Evolutionary conservation across 495 filamentous ascomycete species (phyloP).

Genomic region (Pseudomonodictys pantanalensis): DNA sequence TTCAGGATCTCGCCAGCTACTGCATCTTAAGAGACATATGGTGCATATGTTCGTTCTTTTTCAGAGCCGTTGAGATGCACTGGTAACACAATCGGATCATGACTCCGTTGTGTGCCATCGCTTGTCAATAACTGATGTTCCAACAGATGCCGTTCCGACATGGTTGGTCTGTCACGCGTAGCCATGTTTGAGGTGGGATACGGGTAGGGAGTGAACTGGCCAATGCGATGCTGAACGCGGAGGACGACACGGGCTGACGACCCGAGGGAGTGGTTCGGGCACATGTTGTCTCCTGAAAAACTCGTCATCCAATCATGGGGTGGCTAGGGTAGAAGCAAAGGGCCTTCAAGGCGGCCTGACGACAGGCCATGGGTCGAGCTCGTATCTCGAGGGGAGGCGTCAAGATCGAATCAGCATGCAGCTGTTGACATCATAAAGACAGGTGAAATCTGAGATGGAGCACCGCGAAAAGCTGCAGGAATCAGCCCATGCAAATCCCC

Average conservation of each 20-base stretch:
- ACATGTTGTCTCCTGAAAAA: conserved; percentile 14
- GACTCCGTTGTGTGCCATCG: no score
- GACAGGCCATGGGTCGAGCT: conserved; percentile 1
- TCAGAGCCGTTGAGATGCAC: no score
- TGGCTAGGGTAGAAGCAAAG: not conserved
- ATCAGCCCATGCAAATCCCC: conserved; percentile 29
- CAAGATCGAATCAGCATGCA: conserved; percentile 3
- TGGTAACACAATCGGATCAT: no score
- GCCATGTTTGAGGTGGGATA: no score
- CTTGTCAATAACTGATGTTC: no score
- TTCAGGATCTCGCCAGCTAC: no score
- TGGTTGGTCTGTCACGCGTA: no score
- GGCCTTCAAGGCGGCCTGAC: conserved; percentile 8
- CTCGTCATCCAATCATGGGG: conserved; percentile 13
- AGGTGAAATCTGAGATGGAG: conserved; percentile 5
- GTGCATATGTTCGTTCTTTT: no score
- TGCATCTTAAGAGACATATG: no score
- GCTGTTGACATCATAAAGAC: conserved; percentile 11
- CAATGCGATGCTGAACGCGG: conserved; percentile 9
- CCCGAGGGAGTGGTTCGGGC: conserved; percentile 25
- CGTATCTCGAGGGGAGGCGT: not conserved
- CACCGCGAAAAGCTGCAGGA: conserved; percentile 10
- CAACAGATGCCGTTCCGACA: no score
- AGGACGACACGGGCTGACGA: conserved; percentile 7
- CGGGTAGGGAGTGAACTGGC: no score